Base-by-base conservation (phyloP, 805 yeast genomes). In the Ogataea haglerorum region DNA sequence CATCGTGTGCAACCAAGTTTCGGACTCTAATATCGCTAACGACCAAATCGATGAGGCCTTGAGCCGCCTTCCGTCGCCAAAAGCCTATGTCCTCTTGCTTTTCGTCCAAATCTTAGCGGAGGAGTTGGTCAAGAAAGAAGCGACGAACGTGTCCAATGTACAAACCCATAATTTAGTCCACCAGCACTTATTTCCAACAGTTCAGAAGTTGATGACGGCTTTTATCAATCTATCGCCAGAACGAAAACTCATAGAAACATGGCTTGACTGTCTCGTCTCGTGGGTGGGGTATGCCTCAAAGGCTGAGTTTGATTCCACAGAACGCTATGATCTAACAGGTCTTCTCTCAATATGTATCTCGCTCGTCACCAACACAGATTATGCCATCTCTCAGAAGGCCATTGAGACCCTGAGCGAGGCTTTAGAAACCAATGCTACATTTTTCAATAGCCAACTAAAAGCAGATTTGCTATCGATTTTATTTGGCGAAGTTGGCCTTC, bases 91-190 rank as follows among this genome's bases (percentile, higher is more conserved):
- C 6, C 12, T 56, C 0, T 32, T 70, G 3, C 38, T 58, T 1
- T 70, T 75, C 31, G 60, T 71, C 3, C 65, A 79, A 10, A 74
- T 73, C 6, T 43, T 77, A 0, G 71, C 69, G 1, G 85, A 79
- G 47, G 85, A 80, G 38, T 49, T 74, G 9, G 51, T 64, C 24
- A 75, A 72, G 45, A 55, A 54, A 17, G 65, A 63, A 33, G 39
- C 52, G 10, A 45, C 65, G 47, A 49, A 42, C 41, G 42, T 60
- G 1, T 42, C 55, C 36, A 44, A 34, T 34, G 49, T 42, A 14
- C 50, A 56, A 4, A 42, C 74, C 12, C 79, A 78, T 50, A 53
- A 59, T 13, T 32, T 52, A 1, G 59, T 78, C 1, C 69, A 65
- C 21, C 45, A 51, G 0, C 43, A 61, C 10, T 26, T 75, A 1